Base-by-base conservation (phyloP, 1,284 basidiomycete genomes). In the Austroboletus niveus region DNA sequence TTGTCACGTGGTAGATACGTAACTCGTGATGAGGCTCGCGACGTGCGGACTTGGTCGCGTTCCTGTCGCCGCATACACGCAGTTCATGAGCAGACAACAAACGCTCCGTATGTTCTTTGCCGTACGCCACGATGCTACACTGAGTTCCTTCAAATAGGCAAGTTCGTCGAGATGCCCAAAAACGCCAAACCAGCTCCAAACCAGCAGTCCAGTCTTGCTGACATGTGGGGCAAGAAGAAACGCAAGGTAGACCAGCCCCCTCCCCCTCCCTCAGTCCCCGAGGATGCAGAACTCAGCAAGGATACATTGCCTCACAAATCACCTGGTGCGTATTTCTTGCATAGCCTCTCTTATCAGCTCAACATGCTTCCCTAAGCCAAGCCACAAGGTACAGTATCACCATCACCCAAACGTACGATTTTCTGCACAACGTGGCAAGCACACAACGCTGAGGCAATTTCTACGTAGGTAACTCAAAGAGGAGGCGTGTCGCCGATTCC, bases 91-190 rank as follows among this genome's bases (percentile, higher is more conserved):
- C 50, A 77, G 84, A 60, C 87, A 89, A 67, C 83, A 84, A 67
- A 88, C 87, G 3, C 75, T 89, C 42, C 82, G 87, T 85, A 53
- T n/a, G 71, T 61, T 20, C 36, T 36, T 41, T 31, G 34, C 32
- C 9, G 42, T 43, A 24, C 9, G 8, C 29, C 14, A 31, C 20
- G 22, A 29, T 40, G 58, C 49, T 47, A 34, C 31, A 32, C 48
- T 27, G 46, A 52, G 31, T 45, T 45, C 12, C 8, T 27, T 42
- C 24, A 36, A 58, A 61, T 61, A 85, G 84, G 78, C 36, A 88
- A 81, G 61, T 89, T 87, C 75, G 81, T 90, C 57, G 74, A 77
- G 47, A 86, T 88, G 83, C 84, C 88, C 0, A 77, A 78, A 56
- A 76, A 75, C 38, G 64, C 69, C 40, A 89, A 87, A 66, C 59